These are phyloP conservation scores for Verticillium longisporum DNA, from an alignment of 2,329 filamentous ascomycete species.

Conservation along the genomic window DNA sequence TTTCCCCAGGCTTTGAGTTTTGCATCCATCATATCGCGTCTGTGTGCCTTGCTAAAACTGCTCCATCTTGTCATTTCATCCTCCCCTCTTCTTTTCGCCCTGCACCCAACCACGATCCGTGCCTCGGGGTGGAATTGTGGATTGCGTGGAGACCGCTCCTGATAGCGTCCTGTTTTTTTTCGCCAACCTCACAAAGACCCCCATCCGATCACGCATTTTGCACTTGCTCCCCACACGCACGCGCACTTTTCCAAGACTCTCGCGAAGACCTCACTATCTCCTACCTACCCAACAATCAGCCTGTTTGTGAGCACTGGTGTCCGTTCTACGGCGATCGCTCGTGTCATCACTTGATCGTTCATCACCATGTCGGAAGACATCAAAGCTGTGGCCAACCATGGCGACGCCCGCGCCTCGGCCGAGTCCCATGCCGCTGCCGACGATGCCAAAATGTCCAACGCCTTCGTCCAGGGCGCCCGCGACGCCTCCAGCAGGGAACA, in stretches of 20 bases:
- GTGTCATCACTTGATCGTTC: not conserved
- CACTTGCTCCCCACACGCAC: not conserved
- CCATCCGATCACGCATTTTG: not conserved
- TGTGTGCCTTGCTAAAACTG: not conserved
- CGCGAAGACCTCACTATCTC: not conserved
- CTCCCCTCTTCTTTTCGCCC: not conserved
- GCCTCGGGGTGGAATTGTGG: not conserved
- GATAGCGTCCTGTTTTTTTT: not conserved
- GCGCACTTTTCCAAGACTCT: not conserved
- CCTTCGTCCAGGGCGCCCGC: conserved; percentile 37
- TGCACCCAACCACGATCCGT: not conserved
- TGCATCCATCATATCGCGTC: not conserved
- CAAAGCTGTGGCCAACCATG: conserved; percentile 4
- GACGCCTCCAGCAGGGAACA: conserved; percentile 55
- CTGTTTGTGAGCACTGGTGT: not conserved
- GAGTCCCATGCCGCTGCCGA: conserved; percentile 4
- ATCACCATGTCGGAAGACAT: conserved; percentile 2
- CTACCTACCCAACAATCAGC: not conserved
- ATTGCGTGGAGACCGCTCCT: not conserved
- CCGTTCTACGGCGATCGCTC: not conserved
- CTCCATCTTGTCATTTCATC: not conserved
- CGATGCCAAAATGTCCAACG: conserved; percentile 18
- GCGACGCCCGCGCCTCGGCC: conserved; percentile 6
- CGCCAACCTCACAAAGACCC: not conserved
- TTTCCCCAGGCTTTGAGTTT: not conserved